Percentiles rank a stretch among this genome's conserved stretches.
These are phyloP conservation scores for Diaporthe sp. DNA, from an alignment of 2,329 filamentous ascomycete genomes.

Conservation along the genomic window DNA sequence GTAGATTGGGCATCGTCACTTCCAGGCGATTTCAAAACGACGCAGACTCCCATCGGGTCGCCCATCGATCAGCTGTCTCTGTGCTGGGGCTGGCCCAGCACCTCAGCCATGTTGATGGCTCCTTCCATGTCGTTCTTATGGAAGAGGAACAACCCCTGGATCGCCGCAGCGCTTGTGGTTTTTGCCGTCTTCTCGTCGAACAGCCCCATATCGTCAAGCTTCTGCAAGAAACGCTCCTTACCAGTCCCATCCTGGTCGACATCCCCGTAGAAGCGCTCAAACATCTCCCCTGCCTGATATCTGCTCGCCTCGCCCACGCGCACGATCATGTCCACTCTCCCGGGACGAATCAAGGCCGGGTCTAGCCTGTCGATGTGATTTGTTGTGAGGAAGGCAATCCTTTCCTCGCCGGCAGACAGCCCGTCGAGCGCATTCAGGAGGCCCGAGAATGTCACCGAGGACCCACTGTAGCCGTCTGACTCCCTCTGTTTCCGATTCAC, in stretches of 20 bases:
- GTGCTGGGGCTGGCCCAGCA: slow-evolving; percentile 49
- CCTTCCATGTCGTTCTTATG: slow-evolving; percentile 93
- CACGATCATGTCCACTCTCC: slow-evolving; percentile 92
- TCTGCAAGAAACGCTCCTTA: slow-evolving; percentile 75
- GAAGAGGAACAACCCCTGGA: slow-evolving; percentile 94
- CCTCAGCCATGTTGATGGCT: slow-evolving; percentile 83
- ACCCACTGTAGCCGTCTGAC: slow-evolving; percentile 84
- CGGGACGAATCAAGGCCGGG: slow-evolving; percentile 88
- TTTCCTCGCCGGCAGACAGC: slow-evolving; percentile 93
- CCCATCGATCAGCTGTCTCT: slow-evolving; percentile 29
- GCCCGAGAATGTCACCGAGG: slow-evolving; percentile 94
- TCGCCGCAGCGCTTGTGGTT: slow-evolving; percentile 85
- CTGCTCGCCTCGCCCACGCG: slow-evolving; percentile 88
- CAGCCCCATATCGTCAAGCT: slow-evolving; percentile 76
- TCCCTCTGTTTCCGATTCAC: slow-evolving; percentile 82
- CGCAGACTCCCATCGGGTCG: background rate
- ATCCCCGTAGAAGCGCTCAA: slow-evolving; percentile 94
- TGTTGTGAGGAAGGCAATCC: slow-evolving; percentile 92
- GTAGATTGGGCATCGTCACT: background rate
- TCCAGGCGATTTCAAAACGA: background rate
- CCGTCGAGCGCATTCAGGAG: slow-evolving; percentile 88
- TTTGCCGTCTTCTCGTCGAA: slow-evolving; percentile 66
- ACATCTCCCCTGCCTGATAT: slow-evolving; percentile 87
- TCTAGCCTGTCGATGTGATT: slow-evolving; percentile 94
- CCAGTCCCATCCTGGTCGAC: slow-evolving; percentile 73